These are phyloP conservation scores for Hypoxylon lienhwacheense DNA, from an alignment of 495 filamentous ascomycete species.

Conservation along the genomic window DNA sequence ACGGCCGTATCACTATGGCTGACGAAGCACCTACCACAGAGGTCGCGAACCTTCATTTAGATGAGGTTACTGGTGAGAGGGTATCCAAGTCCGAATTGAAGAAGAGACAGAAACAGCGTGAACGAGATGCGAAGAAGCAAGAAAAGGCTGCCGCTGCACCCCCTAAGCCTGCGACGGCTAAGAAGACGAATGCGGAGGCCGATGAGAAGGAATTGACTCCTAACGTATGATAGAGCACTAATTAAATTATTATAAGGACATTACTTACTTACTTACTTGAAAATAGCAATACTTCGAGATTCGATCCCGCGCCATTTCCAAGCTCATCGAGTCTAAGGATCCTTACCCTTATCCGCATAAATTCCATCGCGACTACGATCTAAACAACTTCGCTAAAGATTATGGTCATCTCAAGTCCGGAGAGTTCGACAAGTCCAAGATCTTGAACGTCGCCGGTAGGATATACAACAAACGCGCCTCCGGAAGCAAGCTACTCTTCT, in stretches of 20 bases:
- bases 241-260: no score
- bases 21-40: conserved; percentile 46
- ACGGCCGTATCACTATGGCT: conserved; percentile 10
- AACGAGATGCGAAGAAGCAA: conserved; percentile 83
- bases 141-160: conserved; percentile 78
- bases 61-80: conserved; percentile 83
- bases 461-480: conserved; percentile 86
- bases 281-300: conserved; percentile 96
- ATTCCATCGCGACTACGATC: conserved; percentile 81
- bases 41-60: conserved; percentile 74
- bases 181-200: conserved; percentile 72
- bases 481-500: conserved; percentile 87
- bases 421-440: conserved; percentile 71
- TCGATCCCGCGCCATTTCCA: conserved; percentile 79
- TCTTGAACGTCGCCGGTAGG: conserved; percentile 75
- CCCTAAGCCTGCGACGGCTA: conserved; percentile 55
- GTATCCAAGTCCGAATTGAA: conserved; percentile 89
- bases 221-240: no score
- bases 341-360: conserved; percentile 97
- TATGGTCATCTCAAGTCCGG: conserved; percentile 81
- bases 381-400: conserved; percentile 73
- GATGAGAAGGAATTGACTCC: conserved; percentile 81
- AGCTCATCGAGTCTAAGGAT: conserved; percentile 75
- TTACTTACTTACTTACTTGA: conserved; percentile 1
- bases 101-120: conserved; percentile 90